Conservation (phyloP, 2,329 filamentous ascomycete genomes). For the Rhynchosporium agropyri region DNA sequence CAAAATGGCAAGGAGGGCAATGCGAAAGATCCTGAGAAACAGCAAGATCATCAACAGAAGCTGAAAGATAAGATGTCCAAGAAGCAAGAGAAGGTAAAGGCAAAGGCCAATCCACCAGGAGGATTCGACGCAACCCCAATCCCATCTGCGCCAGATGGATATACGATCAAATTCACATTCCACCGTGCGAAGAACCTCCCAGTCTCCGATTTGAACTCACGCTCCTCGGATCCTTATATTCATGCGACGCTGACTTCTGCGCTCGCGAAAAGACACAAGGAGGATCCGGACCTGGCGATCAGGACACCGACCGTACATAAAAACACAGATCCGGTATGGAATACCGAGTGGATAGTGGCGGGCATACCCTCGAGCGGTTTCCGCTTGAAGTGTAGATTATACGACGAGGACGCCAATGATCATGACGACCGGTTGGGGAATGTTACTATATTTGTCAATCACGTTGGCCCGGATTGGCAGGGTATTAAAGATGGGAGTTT, state of each 20-base stretch:
- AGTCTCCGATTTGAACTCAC: constrained; percentile 74
- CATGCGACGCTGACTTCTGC: constrained; percentile 69
- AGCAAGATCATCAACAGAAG: constrained; percentile 24
- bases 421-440: constrained; percentile 88
- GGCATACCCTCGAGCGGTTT: constrained; percentile 84
- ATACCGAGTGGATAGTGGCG: constrained; percentile 83
- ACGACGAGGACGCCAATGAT: constrained; percentile 87
- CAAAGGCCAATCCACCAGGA: constrained; percentile 50
- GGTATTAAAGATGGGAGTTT: constrained; percentile 67
- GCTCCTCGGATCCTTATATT: constrained; percentile 83
- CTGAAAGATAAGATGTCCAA: constrained; percentile 39
- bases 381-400: constrained; percentile 80
- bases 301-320: constrained; percentile 76
- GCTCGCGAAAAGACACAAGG: constrained; percentile 77
- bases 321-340: constrained; percentile 76
- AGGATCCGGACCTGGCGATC: constrained; percentile 75
- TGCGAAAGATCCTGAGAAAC: constrained; percentile 25
- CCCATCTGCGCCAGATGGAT: constrained; percentile 73
- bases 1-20: constrained; percentile 18
- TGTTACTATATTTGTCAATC: constrained; percentile 68
- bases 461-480: constrained; percentile 65
- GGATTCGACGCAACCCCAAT: constrained; percentile 81
- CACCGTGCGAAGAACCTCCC: constrained; percentile 81
- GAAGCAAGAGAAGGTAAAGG: constrained; percentile 40
- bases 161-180: constrained; percentile 83